Evolutionary conservation across 2,329 filamentous ascomycete genomes (phyloP), one percentile per base, ranked within the genome.

Genomic region (Penicillium sclerotiorum): DNA sequence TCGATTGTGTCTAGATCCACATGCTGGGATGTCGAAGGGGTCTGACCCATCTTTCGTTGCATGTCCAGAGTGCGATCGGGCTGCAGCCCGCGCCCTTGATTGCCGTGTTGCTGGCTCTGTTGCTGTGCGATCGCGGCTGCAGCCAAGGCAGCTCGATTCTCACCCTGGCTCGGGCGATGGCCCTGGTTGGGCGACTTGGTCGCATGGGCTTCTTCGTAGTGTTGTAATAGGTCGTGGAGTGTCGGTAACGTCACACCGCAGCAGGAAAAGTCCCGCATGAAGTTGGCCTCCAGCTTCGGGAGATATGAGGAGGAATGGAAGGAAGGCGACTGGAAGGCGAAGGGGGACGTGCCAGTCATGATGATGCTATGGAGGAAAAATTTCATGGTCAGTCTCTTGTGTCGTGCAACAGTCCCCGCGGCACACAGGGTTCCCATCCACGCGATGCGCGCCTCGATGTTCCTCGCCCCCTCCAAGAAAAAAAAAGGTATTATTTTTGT

Each of bases 281-380:
- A 99, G 67, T 93, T 94, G 54, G 93, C 93, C 73, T 99, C 94
- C 67, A 96, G 85, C 72, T 96, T 96, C 8, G 92, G 93, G 1
- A 96, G 82, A 69, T 97, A 97, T 21, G 94, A 97, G 6, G 92
- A 95, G 1, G 93, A 97, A 72, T 97, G 93, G 64, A 90, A 95
- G 1, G 93, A 96, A 0, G 94, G 90, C n/a, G 92, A 95, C 70
- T 92, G 88, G 63, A 92, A 85, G 52, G 84, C 80, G 66, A 93
- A 95, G 9, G 94, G 94, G n/a, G 94, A 97, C 15, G 91, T 96
- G 64, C 94, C 92, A 52, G 90, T 85, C 89, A 96, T 96, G 69
- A 95, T 87, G 67, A 96, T 92, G 71, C 91, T 96, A 39, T 45
- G 35, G 32, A 47, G 69, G 60, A 39, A 55, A 49, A 69, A 60